These are phyloP conservation scores for Austroboletus novae-zelandiae DNA, from an alignment of 1,284 basidiomycete species.

Conservation along the genomic window DNA sequence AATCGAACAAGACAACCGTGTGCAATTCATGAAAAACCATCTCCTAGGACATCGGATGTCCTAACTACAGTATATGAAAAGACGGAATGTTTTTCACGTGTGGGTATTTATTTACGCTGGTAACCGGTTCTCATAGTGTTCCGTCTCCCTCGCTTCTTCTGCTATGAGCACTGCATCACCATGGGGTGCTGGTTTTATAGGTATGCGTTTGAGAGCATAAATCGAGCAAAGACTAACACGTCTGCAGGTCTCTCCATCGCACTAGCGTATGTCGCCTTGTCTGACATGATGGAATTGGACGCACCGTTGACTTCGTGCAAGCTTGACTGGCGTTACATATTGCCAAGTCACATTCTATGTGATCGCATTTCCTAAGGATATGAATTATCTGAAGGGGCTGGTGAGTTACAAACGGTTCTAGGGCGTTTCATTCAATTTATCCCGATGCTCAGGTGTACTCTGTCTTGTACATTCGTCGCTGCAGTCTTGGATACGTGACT, in stretches of 20 bases:
- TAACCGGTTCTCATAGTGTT: no score
- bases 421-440: neutral
- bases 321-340: slow-evolving; percentile 16
- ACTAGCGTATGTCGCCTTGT: slow-evolving; percentile 4
- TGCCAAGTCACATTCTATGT: slow-evolving; percentile 20
- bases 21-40: no score
- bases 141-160: no score
- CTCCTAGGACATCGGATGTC: no score
- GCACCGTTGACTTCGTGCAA: slow-evolving; percentile 1
- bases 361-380: slow-evolving; percentile 17
- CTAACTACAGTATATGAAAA: no score
- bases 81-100: no score
- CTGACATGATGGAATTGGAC: neutral
- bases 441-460: slow-evolving; percentile 6
- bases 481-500: neutral
- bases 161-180: neutral
- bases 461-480: slow-evolving; percentile 8
- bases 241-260: slow-evolving; percentile 8
- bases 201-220: slow-evolving; percentile 1
- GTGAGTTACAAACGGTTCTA: slow-evolving; percentile 2
- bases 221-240: neutral
- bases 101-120: no score
- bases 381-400: slow-evolving; percentile 1
- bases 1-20: no score
- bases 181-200: slow-evolving; percentile 14